Evolutionary conservation across 2,329 filamentous ascomycete genomes (phyloP).

Genomic region (Hirsutella minnesotensis): DNA sequence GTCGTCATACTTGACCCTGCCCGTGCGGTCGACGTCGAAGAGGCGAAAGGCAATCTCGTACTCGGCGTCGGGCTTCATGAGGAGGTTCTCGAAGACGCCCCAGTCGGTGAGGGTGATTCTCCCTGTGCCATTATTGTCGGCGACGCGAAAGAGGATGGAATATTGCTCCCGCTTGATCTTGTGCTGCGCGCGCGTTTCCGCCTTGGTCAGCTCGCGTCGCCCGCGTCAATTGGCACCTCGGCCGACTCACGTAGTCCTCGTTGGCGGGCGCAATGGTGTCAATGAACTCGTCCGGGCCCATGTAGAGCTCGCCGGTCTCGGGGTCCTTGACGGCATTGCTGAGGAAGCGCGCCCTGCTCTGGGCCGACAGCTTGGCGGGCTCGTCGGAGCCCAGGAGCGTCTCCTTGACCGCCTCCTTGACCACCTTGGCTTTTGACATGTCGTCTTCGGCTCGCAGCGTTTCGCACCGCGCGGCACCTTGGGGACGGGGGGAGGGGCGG

Average conservation of each 20-base stretch:
- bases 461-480: background rate
- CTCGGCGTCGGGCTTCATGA: constrained; percentile 89
- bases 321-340: constrained; percentile 66
- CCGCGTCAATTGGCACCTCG: too few relatives aligned
- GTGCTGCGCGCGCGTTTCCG: constrained; percentile 45
- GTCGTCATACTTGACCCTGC: constrained; percentile 79
- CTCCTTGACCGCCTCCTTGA: constrained; percentile 69
- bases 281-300: constrained; percentile 81
- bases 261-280: constrained; percentile 74
- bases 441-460: constrained; percentile 2
- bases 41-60: constrained; percentile 98
- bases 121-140: constrained; percentile 65
- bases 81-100: constrained; percentile 86
- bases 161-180: constrained; percentile 98
- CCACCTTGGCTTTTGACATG: constrained; percentile 31
- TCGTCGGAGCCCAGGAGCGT: constrained; percentile 55
- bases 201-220: background rate
- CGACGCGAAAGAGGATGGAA: constrained; percentile 81
- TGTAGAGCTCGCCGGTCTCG: constrained; percentile 62
- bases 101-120: constrained; percentile 75
- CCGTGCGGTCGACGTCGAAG: constrained; percentile 77
- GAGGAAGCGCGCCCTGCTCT: constrained; percentile 66
- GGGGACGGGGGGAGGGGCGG: background rate
- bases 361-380: constrained; percentile 53
- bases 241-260: constrained; percentile 76